Evolutionary conservation across 495 filamentous ascomycete genomes (phyloP), one percentile per base, ranked within the genome.

Genomic region (Penicillium nucicola): DNA sequence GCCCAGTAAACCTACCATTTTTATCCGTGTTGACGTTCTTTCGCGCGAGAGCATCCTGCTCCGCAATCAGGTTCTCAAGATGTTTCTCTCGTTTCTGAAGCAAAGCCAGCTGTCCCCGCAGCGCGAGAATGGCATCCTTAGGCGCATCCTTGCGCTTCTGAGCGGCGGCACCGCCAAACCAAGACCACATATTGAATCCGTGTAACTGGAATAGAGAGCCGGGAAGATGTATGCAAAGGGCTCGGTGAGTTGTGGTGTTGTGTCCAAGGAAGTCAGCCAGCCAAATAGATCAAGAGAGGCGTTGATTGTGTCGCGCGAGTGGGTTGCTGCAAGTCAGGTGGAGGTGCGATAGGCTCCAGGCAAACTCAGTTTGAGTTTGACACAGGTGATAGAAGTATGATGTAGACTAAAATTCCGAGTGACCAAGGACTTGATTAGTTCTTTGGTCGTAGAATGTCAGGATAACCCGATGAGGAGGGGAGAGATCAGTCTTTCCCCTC

Each of bases 21-120:
- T 96, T 96, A 78, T 99, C 97, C 34, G 87, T 80, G 60, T 77
- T 85, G 19, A 96, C 84, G 56, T 92, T 83, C 77, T 96, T 96
- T 71, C 88, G 79, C n/a, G 93, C 95, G 52, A 92, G 79, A 32
- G 81, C 77, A 66, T 97, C 93, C 66, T 99, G 93, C 69, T 97
- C 91, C 13, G 85, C 84, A 74, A 97, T 95, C 75, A 93, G 91
- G 53, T 79, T 84, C 67, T 92, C 87, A 37, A 97, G 74, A 64
- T 97, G 90, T 64, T 80, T 86, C 75, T 99, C 91, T 37, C 95
- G 79, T 81, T 99, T 99, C 72, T 95, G 89, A 55, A 99, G 80
- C 92, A 97, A 96, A 55, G 96, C 91, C 20, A 97, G 78, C 79
- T 96, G 92, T 58, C 84, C 77, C 49, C 93, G 86, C 58, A 99